A percentile compares a stretch with the other conserved stretches of the same genome.
These are phyloP conservation scores for Trametes maxima DNA, from an alignment of 768 basidiomycete genomes.

Conservation along the genomic window DNA sequence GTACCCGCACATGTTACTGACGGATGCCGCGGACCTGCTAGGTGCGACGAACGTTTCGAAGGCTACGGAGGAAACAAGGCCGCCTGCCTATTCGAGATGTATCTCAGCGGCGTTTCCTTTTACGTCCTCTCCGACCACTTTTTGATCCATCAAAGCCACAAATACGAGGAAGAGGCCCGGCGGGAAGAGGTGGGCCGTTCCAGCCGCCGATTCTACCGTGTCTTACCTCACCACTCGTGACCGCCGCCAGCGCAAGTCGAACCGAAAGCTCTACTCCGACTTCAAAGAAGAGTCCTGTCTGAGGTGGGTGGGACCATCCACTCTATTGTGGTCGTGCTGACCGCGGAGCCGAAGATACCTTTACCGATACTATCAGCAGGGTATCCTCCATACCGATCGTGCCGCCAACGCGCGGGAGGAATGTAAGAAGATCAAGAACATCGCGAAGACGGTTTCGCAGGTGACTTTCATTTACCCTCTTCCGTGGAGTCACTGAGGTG, in stretches of 20 bases:
- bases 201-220: background rate
- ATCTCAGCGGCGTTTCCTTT: constrained; percentile 81
- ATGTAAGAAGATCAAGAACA: constrained; percentile 64
- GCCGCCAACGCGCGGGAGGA: constrained; percentile 60
- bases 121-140: constrained; percentile 88
- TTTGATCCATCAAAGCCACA: constrained; percentile 84
- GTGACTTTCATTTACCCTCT: constrained; percentile 25
- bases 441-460: constrained; percentile 45
- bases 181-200: constrained; percentile 58
- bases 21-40: constrained; percentile 31
- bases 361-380: constrained; percentile 55
- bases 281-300: constrained; percentile 79
- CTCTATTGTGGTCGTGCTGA: background rate
- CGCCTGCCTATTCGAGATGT: constrained; percentile 90
- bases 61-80: constrained; percentile 95
- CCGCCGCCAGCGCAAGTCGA: constrained; percentile 60
- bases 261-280: constrained; percentile 75
- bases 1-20: constrained; percentile 4
- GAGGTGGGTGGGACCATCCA: constrained; percentile 41
- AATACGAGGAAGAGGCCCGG: constrained; percentile 75
- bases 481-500: background rate
- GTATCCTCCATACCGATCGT: constrained; percentile 49
- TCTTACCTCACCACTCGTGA: background rate
- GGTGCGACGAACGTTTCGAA: constrained; percentile 91
- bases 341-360: constrained; percentile 52